Evolutionary conservation across 345 rosid genomes (phyloP).

Genomic region (Salix viminalis): DNA sequence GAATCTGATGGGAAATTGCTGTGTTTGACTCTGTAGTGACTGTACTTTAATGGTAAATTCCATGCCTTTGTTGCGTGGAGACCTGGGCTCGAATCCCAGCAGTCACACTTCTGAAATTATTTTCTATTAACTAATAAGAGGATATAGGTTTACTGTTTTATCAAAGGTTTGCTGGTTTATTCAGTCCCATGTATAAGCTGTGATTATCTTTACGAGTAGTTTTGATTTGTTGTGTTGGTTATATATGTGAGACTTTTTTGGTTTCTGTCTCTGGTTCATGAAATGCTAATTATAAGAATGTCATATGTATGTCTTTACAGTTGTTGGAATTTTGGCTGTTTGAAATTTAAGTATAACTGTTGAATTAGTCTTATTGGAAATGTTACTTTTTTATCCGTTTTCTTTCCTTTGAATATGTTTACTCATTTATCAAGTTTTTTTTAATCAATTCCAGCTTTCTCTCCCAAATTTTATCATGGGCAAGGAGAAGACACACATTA

Average conservation of each 20-base stretch:
- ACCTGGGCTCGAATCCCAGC: constrained; percentile 92
- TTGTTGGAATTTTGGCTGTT: not conserved
- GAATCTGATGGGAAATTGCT: no score
- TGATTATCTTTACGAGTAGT: not conserved
- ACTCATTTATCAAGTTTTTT: no score
- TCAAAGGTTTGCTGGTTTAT: not conserved
- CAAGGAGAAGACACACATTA: constrained; percentile 25
- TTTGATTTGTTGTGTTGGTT: no score
- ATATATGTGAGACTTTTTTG: no score
- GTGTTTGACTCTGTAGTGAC: not conserved
- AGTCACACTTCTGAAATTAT: constrained; percentile 39
- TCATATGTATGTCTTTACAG: not conserved
- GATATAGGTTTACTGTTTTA: not conserved
- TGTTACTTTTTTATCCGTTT: not conserved
- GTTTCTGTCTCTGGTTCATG: not conserved
- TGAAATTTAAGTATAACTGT: not conserved
- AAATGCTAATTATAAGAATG: not conserved
- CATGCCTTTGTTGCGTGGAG: constrained; percentile 28
- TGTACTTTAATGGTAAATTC: constrained; percentile 26
- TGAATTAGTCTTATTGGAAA: not conserved
- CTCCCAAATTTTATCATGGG: constrained; percentile 16
- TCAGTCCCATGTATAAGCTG: not conserved
- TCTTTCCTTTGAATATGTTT: no score
- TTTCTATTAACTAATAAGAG: not conserved
- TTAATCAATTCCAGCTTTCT: not conserved